Evolutionary conservation across 257 asterid species (phyloP).

Genomic region (Capsicum baccatum): DNA sequence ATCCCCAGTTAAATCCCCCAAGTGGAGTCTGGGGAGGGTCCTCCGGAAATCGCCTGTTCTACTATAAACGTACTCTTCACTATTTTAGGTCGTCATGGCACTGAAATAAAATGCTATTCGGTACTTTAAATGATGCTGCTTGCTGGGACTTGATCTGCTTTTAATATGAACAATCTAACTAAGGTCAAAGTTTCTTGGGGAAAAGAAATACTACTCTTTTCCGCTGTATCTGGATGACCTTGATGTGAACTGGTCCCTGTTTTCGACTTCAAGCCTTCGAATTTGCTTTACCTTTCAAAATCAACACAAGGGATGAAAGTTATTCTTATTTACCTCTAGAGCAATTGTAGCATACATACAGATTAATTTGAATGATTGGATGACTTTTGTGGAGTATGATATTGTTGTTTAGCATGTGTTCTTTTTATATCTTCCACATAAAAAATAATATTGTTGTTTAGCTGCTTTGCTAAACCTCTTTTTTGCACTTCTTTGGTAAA

Average conservation of each 20-base stretch:
- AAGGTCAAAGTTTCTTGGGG: neutral
- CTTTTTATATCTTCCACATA: neutral
- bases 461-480: neutral
- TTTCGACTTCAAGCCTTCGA: neutral
- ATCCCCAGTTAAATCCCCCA: too few relatives aligned
- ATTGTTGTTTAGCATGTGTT: neutral
- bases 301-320: neutral
- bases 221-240: conserved; percentile 7
- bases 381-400: conserved; percentile 23
- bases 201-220: neutral
- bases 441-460: neutral
- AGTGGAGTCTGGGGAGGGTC: too few relatives aligned
- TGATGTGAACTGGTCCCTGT: neutral
- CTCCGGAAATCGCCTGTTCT: too few relatives aligned
- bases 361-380: neutral
- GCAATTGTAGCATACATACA: neutral
- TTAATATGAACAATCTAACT: neutral
- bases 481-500: neutral
- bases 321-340: neutral
- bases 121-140: neutral
- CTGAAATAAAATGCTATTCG: neutral
- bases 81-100: neutral
- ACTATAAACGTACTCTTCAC: neutral
- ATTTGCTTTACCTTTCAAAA: conserved; percentile 17
- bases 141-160: neutral